phyloP scores from a whole-genome alignment of 2,329 filamentous ascomycete species.

The Botrytis sinoallii region DNA sequence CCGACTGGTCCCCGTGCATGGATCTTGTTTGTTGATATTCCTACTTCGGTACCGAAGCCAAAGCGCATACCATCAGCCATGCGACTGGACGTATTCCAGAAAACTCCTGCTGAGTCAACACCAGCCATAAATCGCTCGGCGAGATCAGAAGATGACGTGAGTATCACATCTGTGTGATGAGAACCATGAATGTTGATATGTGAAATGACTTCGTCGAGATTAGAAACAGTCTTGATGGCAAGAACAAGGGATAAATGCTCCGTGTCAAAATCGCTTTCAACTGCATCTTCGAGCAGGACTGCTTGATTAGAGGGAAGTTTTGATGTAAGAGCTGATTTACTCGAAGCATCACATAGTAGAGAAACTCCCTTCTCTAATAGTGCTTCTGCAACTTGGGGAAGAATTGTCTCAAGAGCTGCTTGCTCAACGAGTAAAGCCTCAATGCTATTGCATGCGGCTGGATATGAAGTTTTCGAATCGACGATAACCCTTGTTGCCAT shows the following conservation, averaged over 20 bases:
- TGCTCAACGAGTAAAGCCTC: conserved; percentile 88
- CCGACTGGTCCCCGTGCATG: conserved; percentile 92
- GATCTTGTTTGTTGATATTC: conserved; percentile 98
- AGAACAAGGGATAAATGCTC: conserved; percentile 86
- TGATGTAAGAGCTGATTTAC: conserved; percentile 59
- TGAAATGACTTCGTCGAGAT: conserved; percentile 66
- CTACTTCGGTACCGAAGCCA: conserved; percentile 96
- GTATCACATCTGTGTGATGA: conserved; percentile 88
- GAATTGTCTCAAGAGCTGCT: conserved; percentile 60
- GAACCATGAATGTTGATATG: conserved; percentile 94
- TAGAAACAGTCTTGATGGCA: conserved; percentile 74
- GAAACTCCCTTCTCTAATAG: conserved; percentile 75
- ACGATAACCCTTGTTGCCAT: conserved; percentile 75
- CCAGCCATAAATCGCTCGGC: conserved; percentile 81
- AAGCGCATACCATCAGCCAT: conserved; percentile 97
- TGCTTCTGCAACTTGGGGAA: conserved; percentile 70
- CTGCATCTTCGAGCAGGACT: conserved; percentile 60
- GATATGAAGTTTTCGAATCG: conserved; percentile 92
- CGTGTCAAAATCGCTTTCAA: conserved; percentile 73
- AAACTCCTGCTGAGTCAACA: conserved; percentile 87
- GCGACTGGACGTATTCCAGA: conserved; percentile 94
- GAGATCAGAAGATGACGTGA: conserved; percentile 64
- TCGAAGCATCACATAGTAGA: conserved; percentile 72
- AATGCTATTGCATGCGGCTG: conserved; percentile 91
- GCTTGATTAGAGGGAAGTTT: conserved; percentile 44